phyloP scores from a whole-genome alignment of 2,329 filamentous ascomycete genomes.

The Emmonsiellopsis sp. region DNA sequence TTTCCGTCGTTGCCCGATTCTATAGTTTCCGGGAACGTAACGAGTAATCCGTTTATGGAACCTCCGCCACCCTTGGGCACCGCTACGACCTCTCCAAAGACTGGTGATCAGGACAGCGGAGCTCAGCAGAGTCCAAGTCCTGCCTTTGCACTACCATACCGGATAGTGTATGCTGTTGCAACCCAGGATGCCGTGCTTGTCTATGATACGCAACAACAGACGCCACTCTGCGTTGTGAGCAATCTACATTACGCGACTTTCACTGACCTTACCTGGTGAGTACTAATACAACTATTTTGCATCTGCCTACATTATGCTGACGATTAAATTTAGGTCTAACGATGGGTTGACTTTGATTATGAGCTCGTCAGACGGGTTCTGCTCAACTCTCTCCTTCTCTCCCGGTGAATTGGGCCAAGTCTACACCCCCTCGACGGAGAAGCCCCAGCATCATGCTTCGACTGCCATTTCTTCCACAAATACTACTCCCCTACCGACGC shows the following conservation, averaged over 20 bases:
- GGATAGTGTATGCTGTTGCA: slow-evolving; percentile 92
- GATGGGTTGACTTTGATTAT: slow-evolving; percentile 76
- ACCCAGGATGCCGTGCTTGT: slow-evolving; percentile 91
- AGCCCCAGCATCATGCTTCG: slow-evolving; percentile 26
- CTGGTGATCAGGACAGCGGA: slow-evolving; percentile 41
- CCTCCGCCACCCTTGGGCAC: slow-evolving; percentile 61
- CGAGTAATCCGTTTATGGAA: slow-evolving; percentile 57
- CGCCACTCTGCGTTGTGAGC: slow-evolving; percentile 87
- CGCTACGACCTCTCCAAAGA: slow-evolving; percentile 43
- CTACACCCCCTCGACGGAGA: slow-evolving; percentile 49
- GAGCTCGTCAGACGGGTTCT: slow-evolving; percentile 97
- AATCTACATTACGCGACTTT: slow-evolving; percentile 97
- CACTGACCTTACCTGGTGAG: slow-evolving; percentile 89
- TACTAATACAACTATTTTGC: slow-evolving; percentile 9
- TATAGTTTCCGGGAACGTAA: slow-evolving; percentile 49
- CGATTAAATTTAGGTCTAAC: slow-evolving; percentile 50
- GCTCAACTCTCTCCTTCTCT: slow-evolving; percentile 78
- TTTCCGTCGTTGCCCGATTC: slow-evolving; percentile 80
- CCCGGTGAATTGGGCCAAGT: slow-evolving; percentile 75
- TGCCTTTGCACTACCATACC: slow-evolving; percentile 78
- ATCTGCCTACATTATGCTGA: slow-evolving; percentile 11
- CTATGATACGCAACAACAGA: slow-evolving; percentile 95
- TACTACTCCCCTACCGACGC: slow-evolving; percentile 62
- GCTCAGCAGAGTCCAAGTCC: slow-evolving; percentile 47
- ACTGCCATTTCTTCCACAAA: slow-evolving; percentile 47